phyloP scores from a whole-genome alignment of 352 stramenopile genomes.

The Elongisporangium undulatum region DNA sequence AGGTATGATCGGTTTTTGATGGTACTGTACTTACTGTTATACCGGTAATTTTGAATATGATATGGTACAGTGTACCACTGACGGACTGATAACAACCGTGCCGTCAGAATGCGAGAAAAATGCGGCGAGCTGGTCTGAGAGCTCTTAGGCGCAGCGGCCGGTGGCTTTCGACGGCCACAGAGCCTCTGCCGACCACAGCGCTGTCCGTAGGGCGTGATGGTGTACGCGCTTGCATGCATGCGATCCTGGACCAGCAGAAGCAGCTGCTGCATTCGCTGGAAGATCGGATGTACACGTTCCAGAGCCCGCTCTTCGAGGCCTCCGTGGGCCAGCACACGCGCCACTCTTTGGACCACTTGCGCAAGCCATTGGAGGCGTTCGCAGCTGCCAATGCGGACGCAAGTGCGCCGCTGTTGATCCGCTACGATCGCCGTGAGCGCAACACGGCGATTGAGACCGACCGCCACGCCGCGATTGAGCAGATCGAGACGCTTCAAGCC shows the following conservation, averaged over 20 bases:
- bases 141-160: neutral
- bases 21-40: too few relatives aligned
- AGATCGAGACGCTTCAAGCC: conserved; percentile 46
- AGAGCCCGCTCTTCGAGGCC: conserved; percentile 53
- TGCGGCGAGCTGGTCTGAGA: neutral
- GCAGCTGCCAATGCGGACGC: neutral
- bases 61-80: neutral
- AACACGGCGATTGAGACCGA: conserved; percentile 65
- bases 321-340: conserved; percentile 72
- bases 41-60: too few relatives aligned
- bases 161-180: neutral
- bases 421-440: conserved; percentile 69
- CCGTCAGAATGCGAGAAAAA: neutral
- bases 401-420: conserved; percentile 16
- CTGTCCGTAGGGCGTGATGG: conserved; percentile 10
- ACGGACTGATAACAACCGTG: neutral
- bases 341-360: conserved; percentile 76
- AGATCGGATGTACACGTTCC: conserved; percentile 60
- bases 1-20: too few relatives aligned
- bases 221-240: conserved; percentile 34
- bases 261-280: conserved; percentile 39
- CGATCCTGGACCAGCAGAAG: conserved; percentile 68
- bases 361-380: conserved; percentile 56
- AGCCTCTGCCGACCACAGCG: neutral
- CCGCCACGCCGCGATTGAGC: conserved; percentile 39